These are phyloP conservation scores for Mycena citricolor DNA, from an alignment of 1,284 basidiomycete genomes.

Conservation along the genomic window DNA sequence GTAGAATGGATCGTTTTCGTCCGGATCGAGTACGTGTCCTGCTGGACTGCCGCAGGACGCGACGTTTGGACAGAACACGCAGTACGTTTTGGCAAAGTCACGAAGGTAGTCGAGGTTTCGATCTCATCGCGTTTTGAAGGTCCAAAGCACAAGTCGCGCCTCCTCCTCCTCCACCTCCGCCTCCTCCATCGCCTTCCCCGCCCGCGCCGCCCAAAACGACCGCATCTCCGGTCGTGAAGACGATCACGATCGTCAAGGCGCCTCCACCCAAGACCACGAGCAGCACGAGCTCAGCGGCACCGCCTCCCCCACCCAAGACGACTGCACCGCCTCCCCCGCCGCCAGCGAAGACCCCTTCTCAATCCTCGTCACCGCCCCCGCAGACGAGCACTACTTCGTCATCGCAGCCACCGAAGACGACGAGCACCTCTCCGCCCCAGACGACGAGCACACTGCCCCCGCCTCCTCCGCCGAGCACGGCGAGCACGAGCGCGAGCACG, in stretches of 20 bases:
- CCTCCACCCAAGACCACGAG: constrained; percentile 1
- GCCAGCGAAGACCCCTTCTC: constrained; percentile 1
- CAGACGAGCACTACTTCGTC: constrained; percentile 4
- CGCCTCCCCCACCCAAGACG: background rate
- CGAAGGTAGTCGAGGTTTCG: too few relatives aligned
- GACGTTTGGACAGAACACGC: background rate
- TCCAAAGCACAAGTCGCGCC: too few relatives aligned
- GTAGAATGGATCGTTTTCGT: constrained; percentile 12
- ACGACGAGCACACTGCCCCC: background rate
- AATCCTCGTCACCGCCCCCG: background rate
- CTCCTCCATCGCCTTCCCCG: background rate
- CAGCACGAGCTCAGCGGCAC: too few relatives aligned
- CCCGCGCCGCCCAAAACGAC: constrained; percentile 5
- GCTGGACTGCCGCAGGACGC: constrained; percentile 2
- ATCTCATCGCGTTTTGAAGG: too few relatives aligned
- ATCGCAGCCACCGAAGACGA: constrained; percentile 5
- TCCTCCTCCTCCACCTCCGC: constrained; percentile 4
- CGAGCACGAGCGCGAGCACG: background rate
- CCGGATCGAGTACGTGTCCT: constrained; percentile 6
- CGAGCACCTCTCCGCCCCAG: background rate
- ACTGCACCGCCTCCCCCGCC: background rate
- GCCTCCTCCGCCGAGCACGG: background rate
- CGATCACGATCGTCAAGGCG: too few relatives aligned
- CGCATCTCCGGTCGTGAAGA: too few relatives aligned
- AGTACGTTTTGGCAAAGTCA: too few relatives aligned